Percentiles rank a stretch among this genome's conserved stretches.
Evolutionary conservation across 352 stramenopile species (phyloP).

Genomic region (Aphanomyces stellatus): DNA sequence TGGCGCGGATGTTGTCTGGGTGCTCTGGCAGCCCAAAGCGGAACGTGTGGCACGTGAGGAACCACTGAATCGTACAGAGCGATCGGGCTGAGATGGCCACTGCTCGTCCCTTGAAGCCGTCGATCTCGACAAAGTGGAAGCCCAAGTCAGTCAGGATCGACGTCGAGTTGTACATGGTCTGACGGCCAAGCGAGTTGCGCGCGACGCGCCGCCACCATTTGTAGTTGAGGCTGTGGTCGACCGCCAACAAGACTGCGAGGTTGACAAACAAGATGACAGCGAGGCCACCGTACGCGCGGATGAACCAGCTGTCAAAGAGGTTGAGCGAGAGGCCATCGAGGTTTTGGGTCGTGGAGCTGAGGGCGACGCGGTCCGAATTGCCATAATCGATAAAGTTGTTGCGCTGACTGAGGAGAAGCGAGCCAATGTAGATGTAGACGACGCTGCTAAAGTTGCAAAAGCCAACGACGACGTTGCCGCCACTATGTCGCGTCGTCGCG

Average conservation of each 20-base stretch:
- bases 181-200: background rate
- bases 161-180: conserved; percentile 7
- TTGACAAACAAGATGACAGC: background rate
- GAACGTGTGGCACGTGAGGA: background rate
- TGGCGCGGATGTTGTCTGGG: background rate
- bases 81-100: background rate
- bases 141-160: background rate
- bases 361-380: background rate
- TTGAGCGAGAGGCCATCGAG: background rate
- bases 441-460: conserved; percentile 4
- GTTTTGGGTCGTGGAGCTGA: background rate
- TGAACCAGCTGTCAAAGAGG: background rate
- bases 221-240: background rate
- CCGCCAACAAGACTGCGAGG: background rate
- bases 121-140: background rate
- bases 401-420: background rate
- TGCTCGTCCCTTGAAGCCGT: background rate
- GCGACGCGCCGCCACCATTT: background rate
- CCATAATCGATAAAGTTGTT: background rate
- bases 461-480: background rate
- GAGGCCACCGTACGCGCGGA: background rate
- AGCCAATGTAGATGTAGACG: background rate
- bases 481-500: background rate
- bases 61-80: conserved; percentile 14
- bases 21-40: conserved; percentile 8